Percentiles rank a stretch among this genome's conserved stretches.
These are phyloP conservation scores for Stentor roeselii DNA, from an alignment of 73 alveolate genomes.

Conservation along the genomic window DNA sequence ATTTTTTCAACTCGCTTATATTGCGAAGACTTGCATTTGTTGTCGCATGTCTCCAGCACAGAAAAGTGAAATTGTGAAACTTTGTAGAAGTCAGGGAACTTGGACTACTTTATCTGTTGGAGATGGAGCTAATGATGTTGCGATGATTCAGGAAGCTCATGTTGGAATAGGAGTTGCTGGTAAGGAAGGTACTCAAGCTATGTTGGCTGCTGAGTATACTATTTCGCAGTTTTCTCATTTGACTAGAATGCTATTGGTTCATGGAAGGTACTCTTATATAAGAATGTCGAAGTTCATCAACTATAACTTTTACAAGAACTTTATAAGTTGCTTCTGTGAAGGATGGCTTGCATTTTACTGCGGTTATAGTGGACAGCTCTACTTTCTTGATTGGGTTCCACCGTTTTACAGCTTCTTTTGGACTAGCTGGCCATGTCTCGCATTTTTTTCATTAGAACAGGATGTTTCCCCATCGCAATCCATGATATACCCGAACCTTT, in stretches of 20 bases:
- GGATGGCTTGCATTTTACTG: constrained; percentile 77
- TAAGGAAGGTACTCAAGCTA: constrained; percentile 96
- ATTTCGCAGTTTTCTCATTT: constrained; percentile 82
- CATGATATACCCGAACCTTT: constrained; percentile 65
- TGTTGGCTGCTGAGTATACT: constrained; percentile 88
- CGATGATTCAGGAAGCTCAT: constrained; percentile 82
- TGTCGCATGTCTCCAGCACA: constrained; percentile 88
- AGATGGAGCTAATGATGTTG: constrained; percentile 86
- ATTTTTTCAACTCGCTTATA: background rate
- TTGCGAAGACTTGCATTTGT: constrained; percentile 70
- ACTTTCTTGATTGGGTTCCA: constrained; percentile 94
- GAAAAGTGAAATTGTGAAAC: constrained; percentile 91
- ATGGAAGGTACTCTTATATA: constrained; percentile 92
- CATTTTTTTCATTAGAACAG: constrained; percentile 70
- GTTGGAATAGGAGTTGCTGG: constrained; percentile 78
- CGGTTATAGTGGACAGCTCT: constrained; percentile 91
- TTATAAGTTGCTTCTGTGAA: constrained; percentile 84
- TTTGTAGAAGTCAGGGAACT: constrained; percentile 46
- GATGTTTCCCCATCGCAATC: constrained; percentile 67
- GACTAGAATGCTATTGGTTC: constrained; percentile 79
- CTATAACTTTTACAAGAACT: constrained; percentile 92
- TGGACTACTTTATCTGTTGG: constrained; percentile 71
- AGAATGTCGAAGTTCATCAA: constrained; percentile 89
- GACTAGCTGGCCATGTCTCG: constrained; percentile 87
- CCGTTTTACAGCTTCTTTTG: constrained; percentile 89